Evolutionary conservation across 2,329 filamentous ascomycete genomes (phyloP), one percentile per base, ranked within the genome.

Genomic region (Phyllosticta citribraziliensis): DNA sequence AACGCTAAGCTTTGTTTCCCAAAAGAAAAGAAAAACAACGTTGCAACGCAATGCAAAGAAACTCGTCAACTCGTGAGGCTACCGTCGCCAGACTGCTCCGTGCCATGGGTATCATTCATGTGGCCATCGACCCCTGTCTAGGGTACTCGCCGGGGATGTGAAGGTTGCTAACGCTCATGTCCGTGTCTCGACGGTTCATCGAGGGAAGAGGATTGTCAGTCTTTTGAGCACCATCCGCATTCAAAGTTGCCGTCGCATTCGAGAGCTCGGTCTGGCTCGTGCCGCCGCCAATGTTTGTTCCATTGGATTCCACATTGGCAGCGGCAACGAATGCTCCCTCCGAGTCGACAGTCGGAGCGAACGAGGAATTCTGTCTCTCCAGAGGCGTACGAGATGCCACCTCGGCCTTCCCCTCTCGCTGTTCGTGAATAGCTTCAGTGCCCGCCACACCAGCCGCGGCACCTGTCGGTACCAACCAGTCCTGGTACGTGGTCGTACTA

Each of bases 121-220:
- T n/a, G 40, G 40, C 40, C 40, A 47, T 47, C 40, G 40, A 47
- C 40, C 17, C 40, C 40, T 47, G 40, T n/a, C 52, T 17, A 14
- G 85, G 85, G 69, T 81, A 91, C 66, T 86, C 80, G 11, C 88
- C 88, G 3, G 88, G 88, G 19, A 91, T 81, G 68, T 88, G 86
- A 57, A 90, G 73, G 68, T 86, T 81, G 60, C 84, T 85, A 53
- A 88, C 82, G 27, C 73, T 77, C 25, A 78, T 68, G 64, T 78
- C 75, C 5, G 78, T 80, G 57, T 79, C 72, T 52, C 78, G 75
- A 59, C 78, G 70, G 27, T 73, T 66, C 40, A 79, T 70, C 5
- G 81, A 83, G 12, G 80, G 78, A 6, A 79, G 76, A 65, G 80
- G 79, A 55, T 78, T 74, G 14, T 74, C 68, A 55, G 70, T 73